Base-by-base conservation (phyloP, 306 rosid species). In the Quercus alba region DNA sequence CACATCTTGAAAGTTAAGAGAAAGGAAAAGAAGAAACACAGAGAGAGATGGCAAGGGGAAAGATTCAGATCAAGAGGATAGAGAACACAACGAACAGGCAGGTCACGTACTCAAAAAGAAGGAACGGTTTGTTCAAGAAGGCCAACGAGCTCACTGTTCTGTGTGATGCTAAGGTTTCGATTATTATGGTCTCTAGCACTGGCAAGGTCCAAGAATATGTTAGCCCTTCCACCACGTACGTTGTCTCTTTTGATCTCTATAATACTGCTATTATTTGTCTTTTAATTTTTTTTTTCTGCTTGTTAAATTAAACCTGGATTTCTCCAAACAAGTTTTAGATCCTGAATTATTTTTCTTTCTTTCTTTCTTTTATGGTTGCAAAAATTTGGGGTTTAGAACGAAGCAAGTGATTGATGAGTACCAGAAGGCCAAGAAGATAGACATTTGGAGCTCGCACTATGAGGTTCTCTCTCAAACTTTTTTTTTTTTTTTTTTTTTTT, bases 1-100 rank as follows among this genome's bases (percentile, higher is more conserved):
- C 7, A 11, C 35, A 57, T 13, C 62, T 9, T 33, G 8, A 15
- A 21, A 10, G 1, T 13, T 77, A 12, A 81, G 70, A 33, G 23
- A 18, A 25, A 26, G 55, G 35, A 12, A 35, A 26, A 38, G 49
- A 79, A 63, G 14, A 9, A 59, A 31, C 85, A 7, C 56, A 72
- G 26, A 25, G 25, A 62, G 38, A 5, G 10, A 94, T 94, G 97
- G 96, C 94, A 75, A 85, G 97, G 7, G 99, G 99, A 25, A 94
- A 94, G 97, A 94, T 94, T 81, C 94, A 91, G 97, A 93, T 94
- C 98, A 89, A 84, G 94, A 85, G 92, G 83, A 93, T 94, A 33
- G 97, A 93, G 88, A 94, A 91, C 88, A 70, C 87, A 1, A 90
- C 94, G 0, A 94, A 87, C 77, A 80, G 97, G 52, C 99, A 94